A percentile compares a stretch with the other conserved stretches of the same genome.
Conservation (phyloP, 768 basidiomycete genomes). For the Daedaleopsis sinensis region DNA sequence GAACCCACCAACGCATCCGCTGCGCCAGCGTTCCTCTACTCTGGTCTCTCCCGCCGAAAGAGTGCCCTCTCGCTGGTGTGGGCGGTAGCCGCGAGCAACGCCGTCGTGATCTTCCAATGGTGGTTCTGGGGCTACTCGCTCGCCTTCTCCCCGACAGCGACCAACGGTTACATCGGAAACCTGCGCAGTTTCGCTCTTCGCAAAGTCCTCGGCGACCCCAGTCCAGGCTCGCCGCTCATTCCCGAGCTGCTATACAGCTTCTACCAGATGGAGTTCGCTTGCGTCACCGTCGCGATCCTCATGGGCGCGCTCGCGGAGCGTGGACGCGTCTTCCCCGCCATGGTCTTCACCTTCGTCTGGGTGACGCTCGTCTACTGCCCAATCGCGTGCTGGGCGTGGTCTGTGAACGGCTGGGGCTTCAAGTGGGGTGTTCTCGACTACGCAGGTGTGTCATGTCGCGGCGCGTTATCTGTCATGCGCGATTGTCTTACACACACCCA, state of each 20-base stretch:
- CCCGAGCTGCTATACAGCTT: slow-evolving; percentile 84
- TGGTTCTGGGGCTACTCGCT: slow-evolving; percentile 84
- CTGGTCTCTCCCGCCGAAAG: slow-evolving; percentile 72
- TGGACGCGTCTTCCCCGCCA: slow-evolving; percentile 78
- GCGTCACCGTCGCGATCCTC: slow-evolving; percentile 77
- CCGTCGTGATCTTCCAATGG: slow-evolving; percentile 80
- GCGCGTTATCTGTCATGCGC: background rate
- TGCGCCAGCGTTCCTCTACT: slow-evolving; percentile 74
- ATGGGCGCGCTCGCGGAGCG: slow-evolving; percentile 87
- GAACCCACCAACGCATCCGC: slow-evolving; percentile 33
- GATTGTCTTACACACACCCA: background rate
- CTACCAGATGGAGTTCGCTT: slow-evolving; percentile 88
- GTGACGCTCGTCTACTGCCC: slow-evolving; percentile 87
- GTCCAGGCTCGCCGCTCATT: slow-evolving; percentile 79
- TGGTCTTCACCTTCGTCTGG: slow-evolving; percentile 85
- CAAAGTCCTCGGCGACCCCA: slow-evolving; percentile 69
- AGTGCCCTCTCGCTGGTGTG: slow-evolving; percentile 74
- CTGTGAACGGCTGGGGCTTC: slow-evolving; percentile 79
- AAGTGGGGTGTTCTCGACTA: slow-evolving; percentile 87
- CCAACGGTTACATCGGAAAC: slow-evolving; percentile 79
- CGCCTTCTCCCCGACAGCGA: slow-evolving; percentile 78
- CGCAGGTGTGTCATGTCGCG: slow-evolving; percentile 57
- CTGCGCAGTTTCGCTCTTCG: slow-evolving; percentile 78
- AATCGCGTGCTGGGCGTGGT: slow-evolving; percentile 87
- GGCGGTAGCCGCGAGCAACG: slow-evolving; percentile 73